Percentiles rank a stretch among this genome's conserved stretches.
These are phyloP conservation scores for Blastomyces gilchristii DNA, from an alignment of 2,329 filamentous ascomycete species.

Conservation along the genomic window DNA sequence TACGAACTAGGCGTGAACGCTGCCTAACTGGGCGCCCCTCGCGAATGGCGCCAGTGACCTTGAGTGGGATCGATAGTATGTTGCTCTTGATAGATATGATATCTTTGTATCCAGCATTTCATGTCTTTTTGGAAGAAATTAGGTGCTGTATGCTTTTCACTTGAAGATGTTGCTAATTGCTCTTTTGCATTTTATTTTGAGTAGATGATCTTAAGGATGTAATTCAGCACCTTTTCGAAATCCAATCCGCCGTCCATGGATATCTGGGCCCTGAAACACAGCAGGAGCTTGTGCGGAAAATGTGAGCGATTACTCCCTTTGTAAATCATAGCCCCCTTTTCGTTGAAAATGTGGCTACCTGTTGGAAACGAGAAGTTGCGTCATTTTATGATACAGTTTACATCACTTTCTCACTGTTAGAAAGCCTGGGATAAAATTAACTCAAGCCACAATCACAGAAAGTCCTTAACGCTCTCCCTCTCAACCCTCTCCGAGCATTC, in stretches of 20 bases:
- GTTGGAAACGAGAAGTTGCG: neutral
- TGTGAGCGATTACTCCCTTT: slow-evolving; percentile 31
- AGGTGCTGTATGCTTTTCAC: neutral
- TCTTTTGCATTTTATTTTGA: neutral
- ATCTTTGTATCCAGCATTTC: slow-evolving; percentile 9
- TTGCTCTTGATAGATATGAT: slow-evolving; percentile 2
- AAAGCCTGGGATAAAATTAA: neutral
- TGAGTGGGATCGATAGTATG: slow-evolving; percentile 29
- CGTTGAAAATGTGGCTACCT: neutral
- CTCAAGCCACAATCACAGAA: slow-evolving; percentile 11
- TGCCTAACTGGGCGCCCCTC: neutral
- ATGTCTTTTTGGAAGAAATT: neutral
- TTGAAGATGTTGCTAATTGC: slow-evolving; percentile 16
- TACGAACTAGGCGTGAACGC: neutral
- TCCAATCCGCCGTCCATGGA: slow-evolving; percentile 49
- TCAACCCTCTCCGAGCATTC: slow-evolving; percentile 40
- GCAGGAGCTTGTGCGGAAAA: slow-evolving; percentile 48
- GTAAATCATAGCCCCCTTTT: neutral
- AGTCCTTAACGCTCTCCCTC: slow-evolving; percentile 42
- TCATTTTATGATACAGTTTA: neutral
- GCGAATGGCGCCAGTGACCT: slow-evolving; percentile 28
- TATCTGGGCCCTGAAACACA: slow-evolving; percentile 49
- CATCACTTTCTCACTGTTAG: neutral
- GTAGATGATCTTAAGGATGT: slow-evolving; percentile 49
- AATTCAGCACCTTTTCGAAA: slow-evolving; percentile 53